A percentile compares a stretch with the other conserved stretches of the same genome.
These are phyloP conservation scores for Ceratocystis harringtonii DNA, from an alignment of 2,329 filamentous ascomycete genomes.

Conservation along the genomic window DNA sequence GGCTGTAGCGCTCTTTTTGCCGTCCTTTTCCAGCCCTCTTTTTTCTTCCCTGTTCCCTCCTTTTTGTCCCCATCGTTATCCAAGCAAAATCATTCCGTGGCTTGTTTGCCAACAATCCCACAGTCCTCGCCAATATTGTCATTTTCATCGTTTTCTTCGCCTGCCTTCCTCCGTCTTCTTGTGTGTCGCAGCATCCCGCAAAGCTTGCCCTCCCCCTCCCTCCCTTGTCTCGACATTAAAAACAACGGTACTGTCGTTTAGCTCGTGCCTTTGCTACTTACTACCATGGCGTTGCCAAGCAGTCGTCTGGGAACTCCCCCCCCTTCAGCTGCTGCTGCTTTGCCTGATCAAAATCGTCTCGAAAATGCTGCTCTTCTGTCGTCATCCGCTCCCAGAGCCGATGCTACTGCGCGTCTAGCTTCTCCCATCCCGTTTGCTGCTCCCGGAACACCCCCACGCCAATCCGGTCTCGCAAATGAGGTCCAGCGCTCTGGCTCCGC, in stretches of 20 bases:
- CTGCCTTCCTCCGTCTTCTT: background rate
- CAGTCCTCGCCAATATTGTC: background rate
- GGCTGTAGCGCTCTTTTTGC: slow-evolving; percentile 4
- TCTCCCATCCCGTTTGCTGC: slow-evolving; percentile 38
- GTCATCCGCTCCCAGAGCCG: slow-evolving; percentile 13
- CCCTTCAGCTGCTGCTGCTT: background rate
- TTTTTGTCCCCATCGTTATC: slow-evolving; percentile 1
- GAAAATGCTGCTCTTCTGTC: slow-evolving; percentile 11
- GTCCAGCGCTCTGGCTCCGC: slow-evolving; percentile 28
- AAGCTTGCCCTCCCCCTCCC: background rate
- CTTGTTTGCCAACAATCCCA: background rate
- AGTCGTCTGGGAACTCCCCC: slow-evolving; percentile 10
- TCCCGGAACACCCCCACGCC: slow-evolving; percentile 32
- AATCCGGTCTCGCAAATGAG: slow-evolving; percentile 22
- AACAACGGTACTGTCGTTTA: background rate
- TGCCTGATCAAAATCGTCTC: slow-evolving; percentile 2
- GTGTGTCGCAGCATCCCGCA: background rate
- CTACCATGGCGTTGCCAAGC: slow-evolving; percentile 9
- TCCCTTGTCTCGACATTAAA: background rate
- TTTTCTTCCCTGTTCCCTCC: background rate
- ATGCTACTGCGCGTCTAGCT: slow-evolving; percentile 37
- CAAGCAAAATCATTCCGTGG: background rate
- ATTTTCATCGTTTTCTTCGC: background rate
- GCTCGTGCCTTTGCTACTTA: background rate
- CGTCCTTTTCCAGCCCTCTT: background rate